Base-by-base conservation (phyloP, 805 yeast genomes). In the Wickerhamiella cacticola region DNA sequence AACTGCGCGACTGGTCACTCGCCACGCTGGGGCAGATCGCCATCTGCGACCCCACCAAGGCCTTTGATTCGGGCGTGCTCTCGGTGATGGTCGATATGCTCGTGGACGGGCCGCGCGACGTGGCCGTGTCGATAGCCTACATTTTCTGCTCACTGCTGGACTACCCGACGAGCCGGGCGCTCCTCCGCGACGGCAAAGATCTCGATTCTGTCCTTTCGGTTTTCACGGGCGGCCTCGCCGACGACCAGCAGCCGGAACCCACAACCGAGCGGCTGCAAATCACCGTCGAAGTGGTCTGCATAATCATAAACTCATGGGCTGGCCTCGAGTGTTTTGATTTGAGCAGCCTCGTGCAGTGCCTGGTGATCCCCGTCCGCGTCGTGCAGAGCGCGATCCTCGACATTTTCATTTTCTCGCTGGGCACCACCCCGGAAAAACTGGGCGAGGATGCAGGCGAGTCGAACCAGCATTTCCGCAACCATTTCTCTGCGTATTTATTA, bases 261-360 rank as follows among this genome's bases (percentile, higher is more conserved):
- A 71, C 71, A 49, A 63, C 68, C 24, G 80, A 76, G 33, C 75
- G 71, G 53, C 65, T 86, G 24, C 81, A 80, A 49, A 73, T 71
- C 50, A 67, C 77, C 12, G 75, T 87, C 0, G 70, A 74, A 38
- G 68, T 85, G 7, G 61, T 89, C 1, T 65, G 82, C 0, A 60
- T 73, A 3, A 65, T 84, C 21, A 63, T 89, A 43, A 82, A 84
- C 52, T 71, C 78, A 28, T 80, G 89, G 77, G 70, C 82, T 10
- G 99, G 98, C 0, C 57, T 87, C 2, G 63, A 70, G 38, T 80
- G 87, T 59, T 66, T 92, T 38, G 63, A 68, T n/a, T 70, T 73
- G 46, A 78, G 77, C n/a, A 73, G 49, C 24, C 50, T 57, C 9
- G 51, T 55, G 12, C 46, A 54, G 29, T 57, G 59, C 42, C 40